Evolutionary conservation across 2,329 filamentous ascomycete genomes (phyloP), one percentile per base, ranked within the genome.

Genomic region (Pseudovirgaria hyperparasitica): DNA sequence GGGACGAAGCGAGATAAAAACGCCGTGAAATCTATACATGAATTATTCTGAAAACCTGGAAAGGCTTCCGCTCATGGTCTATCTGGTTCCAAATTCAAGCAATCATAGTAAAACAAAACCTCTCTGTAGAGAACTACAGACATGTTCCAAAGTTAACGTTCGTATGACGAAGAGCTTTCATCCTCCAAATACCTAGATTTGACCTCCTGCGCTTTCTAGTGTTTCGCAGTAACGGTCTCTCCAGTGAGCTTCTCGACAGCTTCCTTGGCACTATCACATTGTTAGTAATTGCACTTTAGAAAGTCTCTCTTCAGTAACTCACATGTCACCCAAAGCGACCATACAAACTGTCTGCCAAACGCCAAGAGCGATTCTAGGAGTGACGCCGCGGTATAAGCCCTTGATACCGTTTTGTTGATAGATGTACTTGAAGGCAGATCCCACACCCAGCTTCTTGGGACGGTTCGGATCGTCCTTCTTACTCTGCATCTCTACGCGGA

Each of bases 321-420:
- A 92, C 85, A 92, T 86, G 64, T 96, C 90, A 62, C 90, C 90
- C 59, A 96, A 70, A 50, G 87, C 90, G 62, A 98, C 90, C 90
- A 98, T 98, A 71, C 90, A 98, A 51, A 98, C 80, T 36, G 90
- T 98, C 71, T 98, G 90, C 90, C 90, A 98, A 64, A 98, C 73
- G 53, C 90, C 79, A 39, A 98, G 76, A 44, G 86, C 86, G 54
- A 98, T 86, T 57, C 90, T 78, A 46, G 90, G 90, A 42, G 84
- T 70, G 38, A 98, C 87, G 52, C 90, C 90, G 52, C 90, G 82
- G 70, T 98, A 98, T 40, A 98, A 68, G 50, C 90, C 90, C 65
- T 76, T 80, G 50, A 96, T 25, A 35, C 90, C 90, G 59, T 92
- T 94, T 53, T 71, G 72, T 42, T 69, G 52, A 65, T 96, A 96